Conservation (phyloP, 179 eudicot genomes). For the Amaranthus tricolor region DNA sequence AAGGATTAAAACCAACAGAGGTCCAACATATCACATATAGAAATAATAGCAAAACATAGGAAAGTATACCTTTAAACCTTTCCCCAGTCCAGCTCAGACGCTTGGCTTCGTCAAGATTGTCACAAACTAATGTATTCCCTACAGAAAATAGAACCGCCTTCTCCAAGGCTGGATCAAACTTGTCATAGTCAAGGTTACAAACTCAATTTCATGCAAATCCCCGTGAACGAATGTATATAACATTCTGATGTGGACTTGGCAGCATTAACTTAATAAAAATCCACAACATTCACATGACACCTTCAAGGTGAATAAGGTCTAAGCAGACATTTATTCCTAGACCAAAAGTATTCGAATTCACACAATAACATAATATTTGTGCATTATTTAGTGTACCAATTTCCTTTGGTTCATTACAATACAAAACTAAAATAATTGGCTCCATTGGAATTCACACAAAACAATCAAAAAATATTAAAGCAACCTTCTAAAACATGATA, state of each 20-base stretch:
- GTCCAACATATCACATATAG: background rate
- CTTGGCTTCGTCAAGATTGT: conserved; percentile 90
- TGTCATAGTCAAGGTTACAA: conserved; percentile 60
- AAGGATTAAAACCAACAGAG: conserved; percentile 17
- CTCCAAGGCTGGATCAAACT: conserved; percentile 83
- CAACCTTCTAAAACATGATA: background rate
- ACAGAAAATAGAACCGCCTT: conserved; percentile 93
- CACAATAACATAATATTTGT: too few species aligned
- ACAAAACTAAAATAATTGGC: background rate
- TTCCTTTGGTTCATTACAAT: too few species aligned
- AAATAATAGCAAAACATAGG: background rate
- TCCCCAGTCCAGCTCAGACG: conserved; percentile 92
- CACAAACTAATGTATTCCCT: conserved; percentile 95
- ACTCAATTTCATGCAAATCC: conserved; percentile 1
- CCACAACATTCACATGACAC: background rate
- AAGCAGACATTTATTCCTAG: background rate
- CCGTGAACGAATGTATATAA: background rate
- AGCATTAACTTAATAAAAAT: background rate
- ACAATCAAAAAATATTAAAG: background rate
- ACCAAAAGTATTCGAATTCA: too few species aligned
- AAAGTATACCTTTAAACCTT: conserved; percentile 77
- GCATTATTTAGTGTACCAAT: too few species aligned
- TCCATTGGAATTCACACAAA: background rate
- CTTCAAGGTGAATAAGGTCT: background rate
- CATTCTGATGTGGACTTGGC: background rate